Percentiles rank a stretch among this genome's conserved stretches.
Evolutionary conservation across 352 stramenopile genomes (phyloP).

Genomic region (Globisporangium irregulare): DNA sequence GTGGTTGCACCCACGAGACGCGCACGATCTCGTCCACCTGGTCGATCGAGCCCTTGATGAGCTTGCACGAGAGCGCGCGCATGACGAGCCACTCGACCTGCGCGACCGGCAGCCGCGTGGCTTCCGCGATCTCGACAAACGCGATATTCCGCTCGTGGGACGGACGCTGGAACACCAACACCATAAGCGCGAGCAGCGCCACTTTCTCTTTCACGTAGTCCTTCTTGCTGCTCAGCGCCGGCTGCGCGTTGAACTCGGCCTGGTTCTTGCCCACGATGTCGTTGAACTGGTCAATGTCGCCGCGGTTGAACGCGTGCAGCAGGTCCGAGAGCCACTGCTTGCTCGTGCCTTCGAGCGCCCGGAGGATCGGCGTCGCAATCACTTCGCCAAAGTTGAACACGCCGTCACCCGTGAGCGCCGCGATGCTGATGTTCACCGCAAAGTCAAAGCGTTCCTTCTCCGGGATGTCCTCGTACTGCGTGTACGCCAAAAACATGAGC

Average conservation of each 20-base stretch:
- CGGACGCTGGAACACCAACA: constrained; percentile 95
- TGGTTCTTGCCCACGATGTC: constrained; percentile 71
- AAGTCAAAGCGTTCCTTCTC: constrained; percentile 80
- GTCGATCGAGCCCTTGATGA: constrained; percentile 95
- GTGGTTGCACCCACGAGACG: constrained; percentile 94
- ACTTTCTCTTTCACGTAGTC: constrained; percentile 98
- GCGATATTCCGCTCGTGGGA: constrained; percentile 91
- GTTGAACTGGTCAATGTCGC: constrained; percentile 95
- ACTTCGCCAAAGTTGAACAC: constrained; percentile 99
- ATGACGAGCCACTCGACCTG: constrained; percentile 99
- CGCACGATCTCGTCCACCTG: constrained; percentile 92
- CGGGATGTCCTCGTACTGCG: constrained; percentile 88
- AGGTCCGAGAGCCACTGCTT: constrained; percentile 95
- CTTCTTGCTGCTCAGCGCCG: constrained; percentile 91
- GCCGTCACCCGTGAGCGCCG: constrained; percentile 94
- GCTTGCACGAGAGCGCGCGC: constrained; percentile 93
- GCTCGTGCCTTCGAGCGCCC: constrained; percentile 84
- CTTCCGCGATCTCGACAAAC: constrained; percentile 93
- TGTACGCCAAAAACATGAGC: constrained; percentile 96
- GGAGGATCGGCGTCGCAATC: constrained; percentile 91
- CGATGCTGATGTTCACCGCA: constrained; percentile 94
- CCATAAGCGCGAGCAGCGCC: constrained; percentile 95
- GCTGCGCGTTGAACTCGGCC: constrained; percentile 88
- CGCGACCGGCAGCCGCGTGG: constrained; percentile 75
- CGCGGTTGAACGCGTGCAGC: constrained; percentile 92